A percentile compares a stretch with the other conserved stretches of the same genome.
phyloP scores from a whole-genome alignment of 495 filamentous ascomycete genomes.

The Aspergillus saccharolyticus region DNA sequence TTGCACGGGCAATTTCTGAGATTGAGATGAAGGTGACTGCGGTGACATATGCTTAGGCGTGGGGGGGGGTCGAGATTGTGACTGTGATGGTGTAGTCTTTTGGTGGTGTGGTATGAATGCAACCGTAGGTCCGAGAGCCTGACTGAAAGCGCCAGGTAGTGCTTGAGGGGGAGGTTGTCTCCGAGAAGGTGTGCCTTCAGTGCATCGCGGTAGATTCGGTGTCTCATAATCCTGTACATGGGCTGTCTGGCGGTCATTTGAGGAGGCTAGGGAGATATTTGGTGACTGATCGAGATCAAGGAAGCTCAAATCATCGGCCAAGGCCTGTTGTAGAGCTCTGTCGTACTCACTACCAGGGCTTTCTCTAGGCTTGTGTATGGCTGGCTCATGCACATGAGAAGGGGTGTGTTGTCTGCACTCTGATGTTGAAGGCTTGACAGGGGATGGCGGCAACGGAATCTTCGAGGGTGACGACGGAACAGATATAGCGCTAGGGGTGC shows the following conservation, averaged over 20 bases:
- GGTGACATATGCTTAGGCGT: constrained; percentile 22
- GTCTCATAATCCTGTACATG: constrained; percentile 25
- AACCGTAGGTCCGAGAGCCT: constrained; percentile 9
- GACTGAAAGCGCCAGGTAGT: constrained; percentile 29
- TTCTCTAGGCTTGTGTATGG: constrained; percentile 24
- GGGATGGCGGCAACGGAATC: constrained; percentile 53
- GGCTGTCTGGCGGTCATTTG: constrained; percentile 17
- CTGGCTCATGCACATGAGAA: constrained; percentile 33
- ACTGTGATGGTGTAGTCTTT: constrained; percentile 25
- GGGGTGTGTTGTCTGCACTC: constrained; percentile 44
- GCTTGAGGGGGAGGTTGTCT: constrained; percentile 25
- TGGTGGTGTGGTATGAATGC: constrained; percentile 25
- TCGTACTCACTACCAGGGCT: constrained; percentile 51
- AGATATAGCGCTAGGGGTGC: constrained; percentile 10
- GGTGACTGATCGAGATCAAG: constrained; percentile 32
- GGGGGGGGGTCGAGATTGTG: constrained; percentile 22
- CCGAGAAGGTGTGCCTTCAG: constrained; percentile 54
- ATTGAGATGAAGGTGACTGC: constrained; percentile 11
- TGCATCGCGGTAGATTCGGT: constrained; percentile 17
- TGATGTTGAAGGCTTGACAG: constrained; percentile 30
- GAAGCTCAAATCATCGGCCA: constrained; percentile 55
- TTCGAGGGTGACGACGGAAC: constrained; percentile 49
- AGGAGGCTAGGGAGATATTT: constrained; percentile 12
- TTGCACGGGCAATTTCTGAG: neutral
- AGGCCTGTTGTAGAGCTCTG: constrained; percentile 52